A percentile compares a stretch with the other conserved stretches of the same genome.
Conservation (phyloP, 176 grass and related monocot genomes). For the Melocanna baccifera region DNA sequence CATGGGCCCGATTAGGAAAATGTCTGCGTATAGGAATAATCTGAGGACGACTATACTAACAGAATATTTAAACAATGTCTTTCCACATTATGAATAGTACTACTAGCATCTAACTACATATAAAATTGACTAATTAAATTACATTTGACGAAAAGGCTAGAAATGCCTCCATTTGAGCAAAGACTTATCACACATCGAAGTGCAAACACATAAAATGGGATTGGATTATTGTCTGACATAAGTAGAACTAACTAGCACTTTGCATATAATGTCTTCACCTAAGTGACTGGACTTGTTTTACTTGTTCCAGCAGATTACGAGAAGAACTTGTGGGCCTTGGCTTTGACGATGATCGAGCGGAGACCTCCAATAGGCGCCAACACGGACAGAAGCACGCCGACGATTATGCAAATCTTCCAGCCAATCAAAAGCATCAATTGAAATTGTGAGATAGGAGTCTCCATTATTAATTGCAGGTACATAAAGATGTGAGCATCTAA, state of each 20-base stretch:
- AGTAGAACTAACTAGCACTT: background rate
- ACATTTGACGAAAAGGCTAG: background rate
- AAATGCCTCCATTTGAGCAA: background rate
- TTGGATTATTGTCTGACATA: background rate
- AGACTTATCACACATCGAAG: background rate
- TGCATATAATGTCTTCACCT: background rate
- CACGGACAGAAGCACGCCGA: conserved; percentile 40
- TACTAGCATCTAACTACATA: background rate
- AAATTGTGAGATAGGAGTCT: background rate
- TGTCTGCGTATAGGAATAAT: too few species aligned
- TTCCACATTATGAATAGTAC: too few species aligned
- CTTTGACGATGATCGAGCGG: conserved; percentile 43
- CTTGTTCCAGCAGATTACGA: conserved; percentile 24
- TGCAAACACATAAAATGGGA: background rate
- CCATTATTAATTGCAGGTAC: background rate
- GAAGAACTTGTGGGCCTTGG: conserved; percentile 39
- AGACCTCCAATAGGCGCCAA: conserved; percentile 46
- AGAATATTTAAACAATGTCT: too few species aligned
- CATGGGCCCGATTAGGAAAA: too few species aligned
- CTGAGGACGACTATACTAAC: too few species aligned
- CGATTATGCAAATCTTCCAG: conserved; percentile 44
- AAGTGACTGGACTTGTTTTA: background rate
- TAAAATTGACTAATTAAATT: background rate
- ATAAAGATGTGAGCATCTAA: background rate
- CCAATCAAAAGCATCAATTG: background rate